These are phyloP conservation scores for Alternaria solani DNA, from an alignment of 2,329 filamentous ascomycete species.

Conservation along the genomic window DNA sequence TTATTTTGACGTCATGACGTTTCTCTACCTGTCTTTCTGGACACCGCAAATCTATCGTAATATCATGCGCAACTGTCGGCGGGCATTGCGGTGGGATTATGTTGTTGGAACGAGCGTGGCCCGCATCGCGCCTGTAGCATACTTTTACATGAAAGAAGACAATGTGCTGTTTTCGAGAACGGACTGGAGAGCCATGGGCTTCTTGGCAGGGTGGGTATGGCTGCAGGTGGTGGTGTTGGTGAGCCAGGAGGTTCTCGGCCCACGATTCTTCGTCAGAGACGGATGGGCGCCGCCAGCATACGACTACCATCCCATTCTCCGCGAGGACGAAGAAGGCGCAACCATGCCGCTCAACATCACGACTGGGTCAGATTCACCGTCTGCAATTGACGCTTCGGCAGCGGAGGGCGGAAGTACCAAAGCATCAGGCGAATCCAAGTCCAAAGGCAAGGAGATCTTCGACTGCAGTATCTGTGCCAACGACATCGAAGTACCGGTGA, in stretches of 20 bases:
- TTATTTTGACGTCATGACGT: constrained; percentile 69
- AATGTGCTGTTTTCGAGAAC: constrained; percentile 83
- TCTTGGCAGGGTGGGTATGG: constrained; percentile 83
- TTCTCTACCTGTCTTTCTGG: constrained; percentile 90
- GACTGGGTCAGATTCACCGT: constrained; percentile 24
- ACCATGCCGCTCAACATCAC: constrained; percentile 76
- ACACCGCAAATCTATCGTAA: constrained; percentile 91
- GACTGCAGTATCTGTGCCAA: constrained; percentile 97
- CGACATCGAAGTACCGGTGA: constrained; percentile 84
- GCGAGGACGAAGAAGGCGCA: constrained; percentile 82
- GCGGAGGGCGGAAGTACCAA: constrained; percentile 19
- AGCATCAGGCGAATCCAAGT: constrained; percentile 56
- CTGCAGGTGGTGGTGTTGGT: constrained; percentile 80
- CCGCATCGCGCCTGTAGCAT: constrained; percentile 80
- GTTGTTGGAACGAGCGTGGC: constrained; percentile 83
- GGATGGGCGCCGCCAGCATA: constrained; percentile 76
- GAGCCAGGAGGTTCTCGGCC: constrained; percentile 84
- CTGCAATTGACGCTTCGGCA: constrained; percentile 18
- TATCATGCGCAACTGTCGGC: constrained; percentile 86
- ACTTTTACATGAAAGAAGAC: constrained; percentile 79
- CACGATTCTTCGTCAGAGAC: constrained; percentile 81
- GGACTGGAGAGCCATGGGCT: constrained; percentile 70
- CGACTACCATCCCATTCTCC: constrained; percentile 92
- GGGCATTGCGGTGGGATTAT: constrained; percentile 90
- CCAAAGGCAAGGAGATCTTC: constrained; percentile 69